Evolutionary conservation across 202 grass and related monocot species (phyloP).

Genomic region (Carex arenaria): DNA sequence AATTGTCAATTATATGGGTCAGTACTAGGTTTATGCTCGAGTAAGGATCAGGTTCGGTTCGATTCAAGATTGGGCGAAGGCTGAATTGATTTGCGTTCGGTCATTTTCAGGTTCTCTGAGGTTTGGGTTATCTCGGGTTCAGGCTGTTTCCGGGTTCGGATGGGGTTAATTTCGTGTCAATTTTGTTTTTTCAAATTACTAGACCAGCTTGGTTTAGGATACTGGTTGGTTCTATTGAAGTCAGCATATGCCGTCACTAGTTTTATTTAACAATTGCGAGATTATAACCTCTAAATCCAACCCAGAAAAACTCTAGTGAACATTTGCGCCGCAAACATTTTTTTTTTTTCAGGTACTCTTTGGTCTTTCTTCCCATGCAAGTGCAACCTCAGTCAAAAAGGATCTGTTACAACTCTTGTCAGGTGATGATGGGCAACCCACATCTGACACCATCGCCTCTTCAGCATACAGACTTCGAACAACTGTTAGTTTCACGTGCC

Average conservation of each 20-base stretch:
- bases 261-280: background rate
- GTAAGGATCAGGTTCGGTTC: background rate
- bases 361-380: slow-evolving; percentile 53
- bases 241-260: background rate
- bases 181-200: background rate
- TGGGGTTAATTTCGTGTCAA: background rate
- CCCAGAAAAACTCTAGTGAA: background rate
- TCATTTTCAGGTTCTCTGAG: background rate
- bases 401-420: slow-evolving; percentile 54
- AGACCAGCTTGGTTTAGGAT: background rate
- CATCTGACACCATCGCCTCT: slow-evolving; percentile 56
- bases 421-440: slow-evolving; percentile 39
- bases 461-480: slow-evolving; percentile 68
- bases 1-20: background rate
- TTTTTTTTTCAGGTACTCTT: slow-evolving; percentile 63
- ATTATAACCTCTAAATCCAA: background rate
- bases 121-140: background rate
- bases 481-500: slow-evolving; percentile 48
- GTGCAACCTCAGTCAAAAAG: slow-evolving; percentile 45
- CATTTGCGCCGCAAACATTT: background rate
- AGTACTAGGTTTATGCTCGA: background rate
- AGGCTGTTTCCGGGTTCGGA: background rate
- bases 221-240: background rate
- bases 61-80: background rate
- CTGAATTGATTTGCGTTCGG: background rate